phyloP scores from a whole-genome alignment of 495 filamentous ascomycete genomes.

The Penicillium waksmanii region DNA sequence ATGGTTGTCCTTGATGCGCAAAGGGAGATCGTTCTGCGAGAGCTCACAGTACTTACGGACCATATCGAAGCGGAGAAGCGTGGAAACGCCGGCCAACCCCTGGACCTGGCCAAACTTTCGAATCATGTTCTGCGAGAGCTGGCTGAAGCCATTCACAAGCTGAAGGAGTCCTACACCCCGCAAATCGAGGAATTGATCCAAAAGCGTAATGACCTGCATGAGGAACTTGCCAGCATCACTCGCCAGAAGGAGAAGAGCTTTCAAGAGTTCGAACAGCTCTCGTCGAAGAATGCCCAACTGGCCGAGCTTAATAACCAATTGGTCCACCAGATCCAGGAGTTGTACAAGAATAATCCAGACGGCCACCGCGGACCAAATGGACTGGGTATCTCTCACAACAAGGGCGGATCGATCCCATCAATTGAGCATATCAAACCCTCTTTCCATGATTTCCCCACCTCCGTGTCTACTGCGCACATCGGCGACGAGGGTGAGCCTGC shows the following conservation, averaged over 20 bases:
- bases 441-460: slow-evolving; percentile 50
- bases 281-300: slow-evolving; percentile 89
- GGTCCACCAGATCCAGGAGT: slow-evolving; percentile 89
- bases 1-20: slow-evolving; percentile 95
- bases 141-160: slow-evolving; percentile 78
- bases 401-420: slow-evolving; percentile 72
- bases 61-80: slow-evolving; percentile 70
- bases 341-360: slow-evolving; percentile 79
- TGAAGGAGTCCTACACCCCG: slow-evolving; percentile 78
- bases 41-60: slow-evolving; percentile 86
- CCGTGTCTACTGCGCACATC: slow-evolving; percentile 60
- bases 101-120: slow-evolving; percentile 76
- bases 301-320: slow-evolving; percentile 93
- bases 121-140: slow-evolving; percentile 87
- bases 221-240: slow-evolving; percentile 78
- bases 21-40: slow-evolving; percentile 90
- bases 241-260: slow-evolving; percentile 87
- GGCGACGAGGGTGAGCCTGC: slow-evolving; percentile 69
- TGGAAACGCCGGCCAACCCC: slow-evolving; percentile 59
- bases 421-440: slow-evolving; percentile 60
- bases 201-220: slow-evolving; percentile 76
- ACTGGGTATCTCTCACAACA: slow-evolving; percentile 78
- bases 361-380: slow-evolving; percentile 66
- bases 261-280: slow-evolving; percentile 93
- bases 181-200: slow-evolving; percentile 84